Percentiles rank a stretch among this genome's conserved stretches.
Conservation (phyloP, 768 basidiomycete genomes). For the Kwoniella mangroviensis region DNA sequence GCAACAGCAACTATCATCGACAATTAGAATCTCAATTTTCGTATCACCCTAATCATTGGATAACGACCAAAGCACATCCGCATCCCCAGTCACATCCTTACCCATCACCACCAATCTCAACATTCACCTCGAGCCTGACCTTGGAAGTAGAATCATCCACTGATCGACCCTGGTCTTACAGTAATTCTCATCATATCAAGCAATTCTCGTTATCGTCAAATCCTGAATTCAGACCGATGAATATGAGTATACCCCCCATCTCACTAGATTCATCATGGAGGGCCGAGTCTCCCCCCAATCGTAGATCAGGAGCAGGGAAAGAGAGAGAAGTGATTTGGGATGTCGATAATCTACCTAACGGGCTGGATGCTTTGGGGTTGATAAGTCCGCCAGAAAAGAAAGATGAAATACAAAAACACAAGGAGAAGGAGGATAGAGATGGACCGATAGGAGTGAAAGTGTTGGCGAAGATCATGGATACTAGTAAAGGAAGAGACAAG, state of each 20-base stretch:
- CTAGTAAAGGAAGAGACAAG: conserved; percentile 53
- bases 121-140: background rate
- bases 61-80: background rate
- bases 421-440: background rate
- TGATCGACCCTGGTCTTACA: background rate
- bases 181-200: background rate
- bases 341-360: background rate
- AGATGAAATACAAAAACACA: background rate
- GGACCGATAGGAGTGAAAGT: conserved; percentile 61
- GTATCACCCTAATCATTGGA: background rate
- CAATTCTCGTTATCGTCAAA: background rate
- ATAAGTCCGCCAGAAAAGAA: background rate
- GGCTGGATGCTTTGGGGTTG: conserved; percentile 4
- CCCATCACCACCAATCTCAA: conserved; percentile 1
- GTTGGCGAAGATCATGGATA: conserved; percentile 68
- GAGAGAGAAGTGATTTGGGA: conserved; percentile 22
- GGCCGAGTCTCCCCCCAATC: background rate
- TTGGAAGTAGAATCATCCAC: background rate
- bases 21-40: background rate
- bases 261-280: conserved; percentile 6
- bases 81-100: background rate
- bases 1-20: background rate
- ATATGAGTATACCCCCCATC: background rate
- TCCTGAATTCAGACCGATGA: background rate
- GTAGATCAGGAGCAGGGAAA: background rate